Conservation (phyloP, 305 asterid species). For the Rubia tinctorum region DNA sequence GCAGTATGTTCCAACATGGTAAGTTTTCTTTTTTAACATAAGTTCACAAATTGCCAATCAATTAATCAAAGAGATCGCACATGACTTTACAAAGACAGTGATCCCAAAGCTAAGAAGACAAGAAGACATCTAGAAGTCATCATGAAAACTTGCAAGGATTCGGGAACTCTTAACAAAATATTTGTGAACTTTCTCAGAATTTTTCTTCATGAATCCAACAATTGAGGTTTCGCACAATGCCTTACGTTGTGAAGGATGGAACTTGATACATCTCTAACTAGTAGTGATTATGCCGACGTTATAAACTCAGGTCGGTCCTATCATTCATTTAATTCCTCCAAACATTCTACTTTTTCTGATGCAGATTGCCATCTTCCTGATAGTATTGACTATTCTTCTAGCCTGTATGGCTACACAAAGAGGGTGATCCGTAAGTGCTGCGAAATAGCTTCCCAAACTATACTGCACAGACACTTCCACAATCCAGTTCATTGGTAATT, state of each 20-base stretch:
- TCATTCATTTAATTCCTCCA: constrained; percentile 16
- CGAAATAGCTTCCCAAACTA: neutral
- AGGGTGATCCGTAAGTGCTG: constrained; percentile 43
- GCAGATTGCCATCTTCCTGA: constrained; percentile 62
- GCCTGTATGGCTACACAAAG: constrained; percentile 48
- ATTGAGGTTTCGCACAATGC: constrained; percentile 28
- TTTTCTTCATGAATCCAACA: neutral
- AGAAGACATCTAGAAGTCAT: constrained; percentile 51
- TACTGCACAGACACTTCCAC: neutral
- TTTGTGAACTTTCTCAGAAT: constrained; percentile 24
- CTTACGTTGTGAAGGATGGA: constrained; percentile 27
- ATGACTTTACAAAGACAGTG: too few relatives aligned
- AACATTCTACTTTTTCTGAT: constrained; percentile 18
- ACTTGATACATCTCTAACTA: constrained; percentile 20
- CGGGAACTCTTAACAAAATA: constrained; percentile 71
- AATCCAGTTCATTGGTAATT: neutral
- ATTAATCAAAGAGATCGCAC: too few relatives aligned
- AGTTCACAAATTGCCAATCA: too few relatives aligned
- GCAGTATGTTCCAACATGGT: too few relatives aligned
- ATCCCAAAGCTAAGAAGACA: constrained; percentile 78
- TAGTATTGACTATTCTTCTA: constrained; percentile 62
- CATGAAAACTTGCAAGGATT: constrained; percentile 78
- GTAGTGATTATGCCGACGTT: constrained; percentile 25
- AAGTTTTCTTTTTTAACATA: too few relatives aligned
- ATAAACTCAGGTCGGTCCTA: neutral